Conservation (phyloP, 768 basidiomycete species). For the Lactarius hatsudake region DNA sequence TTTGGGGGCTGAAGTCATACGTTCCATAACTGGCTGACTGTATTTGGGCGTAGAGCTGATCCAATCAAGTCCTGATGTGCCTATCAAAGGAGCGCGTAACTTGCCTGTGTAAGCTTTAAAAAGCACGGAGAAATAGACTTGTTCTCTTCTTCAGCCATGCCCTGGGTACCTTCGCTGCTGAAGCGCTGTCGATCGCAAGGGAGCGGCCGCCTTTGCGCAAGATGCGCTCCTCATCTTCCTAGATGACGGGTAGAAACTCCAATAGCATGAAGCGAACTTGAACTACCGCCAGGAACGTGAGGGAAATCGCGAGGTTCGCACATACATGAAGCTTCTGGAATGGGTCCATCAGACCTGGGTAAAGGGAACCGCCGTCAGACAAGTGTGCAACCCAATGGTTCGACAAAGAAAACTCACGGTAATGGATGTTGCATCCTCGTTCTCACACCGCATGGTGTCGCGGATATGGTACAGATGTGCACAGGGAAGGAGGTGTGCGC, state of each 20-base stretch:
- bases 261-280: not conserved
- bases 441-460: not conserved
- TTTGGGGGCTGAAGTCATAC: constrained; percentile 18
- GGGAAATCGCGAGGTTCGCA: constrained; percentile 10
- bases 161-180: not conserved
- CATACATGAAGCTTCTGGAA: constrained; percentile 9
- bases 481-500: not conserved
- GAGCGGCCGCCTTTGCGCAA: not conserved
- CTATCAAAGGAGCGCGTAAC: not conserved
- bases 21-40: constrained; percentile 23
- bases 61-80: not conserved
- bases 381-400: not conserved
- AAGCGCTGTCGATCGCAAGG: not conserved
- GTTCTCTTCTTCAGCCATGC: not conserved
- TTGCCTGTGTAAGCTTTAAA: constrained; percentile 9
- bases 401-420: not conserved
- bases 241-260: not conserved
- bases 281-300: not conserved
- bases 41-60: not conserved
- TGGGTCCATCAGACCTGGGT: constrained; percentile 15
- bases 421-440: not conserved
- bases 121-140: not conserved
- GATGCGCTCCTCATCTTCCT: not conserved
- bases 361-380: not conserved
- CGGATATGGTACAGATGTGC: not conserved